A percentile compares a stretch with the other conserved stretches of the same genome.
phyloP scores from a whole-genome alignment of 305 asterid species.

The Solanum chacoense region DNA sequence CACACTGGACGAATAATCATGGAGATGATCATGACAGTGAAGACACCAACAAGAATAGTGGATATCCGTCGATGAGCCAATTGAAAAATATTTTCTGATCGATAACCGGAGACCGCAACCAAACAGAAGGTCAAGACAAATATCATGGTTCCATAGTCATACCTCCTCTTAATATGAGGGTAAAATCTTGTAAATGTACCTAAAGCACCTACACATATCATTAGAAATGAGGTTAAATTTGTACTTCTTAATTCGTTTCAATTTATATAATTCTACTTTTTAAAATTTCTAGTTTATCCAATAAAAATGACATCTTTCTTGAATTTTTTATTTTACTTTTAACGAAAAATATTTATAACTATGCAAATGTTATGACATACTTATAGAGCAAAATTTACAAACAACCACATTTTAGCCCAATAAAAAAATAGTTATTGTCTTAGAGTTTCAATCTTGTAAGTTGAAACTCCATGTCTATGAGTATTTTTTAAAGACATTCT shows the following conservation, averaged over 20 bases:
- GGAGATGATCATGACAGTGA: constrained; percentile 43
- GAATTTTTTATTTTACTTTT: neutral
- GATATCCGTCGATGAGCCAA: constrained; percentile 52
- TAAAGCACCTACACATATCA: constrained; percentile 32
- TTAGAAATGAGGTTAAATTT: neutral
- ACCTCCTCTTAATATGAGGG: constrained; percentile 45
- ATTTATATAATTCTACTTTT: neutral
- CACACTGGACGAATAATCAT: constrained; percentile 53
- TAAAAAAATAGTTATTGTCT: neutral
- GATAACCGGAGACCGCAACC: constrained; percentile 57
- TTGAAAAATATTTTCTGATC: constrained; percentile 29
- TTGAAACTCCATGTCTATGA: neutral
- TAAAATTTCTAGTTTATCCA: neutral
- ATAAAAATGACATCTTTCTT: neutral
- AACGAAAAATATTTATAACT: neutral
- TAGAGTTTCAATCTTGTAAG: neutral
- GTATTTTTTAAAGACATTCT: neutral
- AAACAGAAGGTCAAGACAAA: constrained; percentile 64
- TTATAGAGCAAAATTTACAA: neutral
- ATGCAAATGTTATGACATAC: neutral
- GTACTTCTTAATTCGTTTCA: neutral
- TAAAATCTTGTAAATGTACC: constrained; percentile 47
- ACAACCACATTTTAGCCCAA: neutral
- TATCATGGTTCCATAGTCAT: constrained; percentile 62
- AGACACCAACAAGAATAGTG: constrained; percentile 52